Conservation (phyloP, 2,329 filamentous ascomycete genomes). For the Botrytis elliptica region DNA sequence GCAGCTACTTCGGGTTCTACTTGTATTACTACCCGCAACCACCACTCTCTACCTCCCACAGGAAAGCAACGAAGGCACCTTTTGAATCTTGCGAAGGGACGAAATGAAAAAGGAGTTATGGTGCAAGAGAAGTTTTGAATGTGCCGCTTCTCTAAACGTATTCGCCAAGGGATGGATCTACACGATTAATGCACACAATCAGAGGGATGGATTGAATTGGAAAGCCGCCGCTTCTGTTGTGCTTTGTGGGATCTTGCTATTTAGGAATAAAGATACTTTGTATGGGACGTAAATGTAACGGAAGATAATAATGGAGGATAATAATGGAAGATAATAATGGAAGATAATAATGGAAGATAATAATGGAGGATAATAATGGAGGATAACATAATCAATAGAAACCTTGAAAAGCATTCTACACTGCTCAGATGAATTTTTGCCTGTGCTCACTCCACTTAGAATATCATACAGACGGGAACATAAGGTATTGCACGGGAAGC, state of each 20-base stretch:
- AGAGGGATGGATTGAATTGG: not conserved
- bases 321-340: not conserved
- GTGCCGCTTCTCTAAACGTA: not conserved
- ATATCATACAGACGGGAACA: not conserved
- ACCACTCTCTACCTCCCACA: not conserved
- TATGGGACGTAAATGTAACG: not conserved
- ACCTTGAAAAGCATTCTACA: not conserved
- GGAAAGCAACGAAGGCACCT: not conserved
- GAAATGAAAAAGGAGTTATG: not conserved
- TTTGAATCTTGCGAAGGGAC: not conserved
- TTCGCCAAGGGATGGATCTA: not conserved
- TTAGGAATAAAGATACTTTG: not conserved
- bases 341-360: too few species aligned
- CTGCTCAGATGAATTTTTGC: not conserved
- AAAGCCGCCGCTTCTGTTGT: not conserved
- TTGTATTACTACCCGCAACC: not conserved
- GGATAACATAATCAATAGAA: not conserved
- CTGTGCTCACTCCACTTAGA: not conserved
- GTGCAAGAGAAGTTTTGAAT: rapidly evolving
- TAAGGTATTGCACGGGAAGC: not conserved
- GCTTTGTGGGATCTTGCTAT: not conserved
- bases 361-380: not conserved
- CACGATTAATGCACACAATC: not conserved
- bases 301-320: not conserved
- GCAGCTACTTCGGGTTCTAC: not conserved